These are phyloP conservation scores for Neonectria coccinea DNA, from an alignment of 2,329 filamentous ascomycete species.

Conservation along the genomic window DNA sequence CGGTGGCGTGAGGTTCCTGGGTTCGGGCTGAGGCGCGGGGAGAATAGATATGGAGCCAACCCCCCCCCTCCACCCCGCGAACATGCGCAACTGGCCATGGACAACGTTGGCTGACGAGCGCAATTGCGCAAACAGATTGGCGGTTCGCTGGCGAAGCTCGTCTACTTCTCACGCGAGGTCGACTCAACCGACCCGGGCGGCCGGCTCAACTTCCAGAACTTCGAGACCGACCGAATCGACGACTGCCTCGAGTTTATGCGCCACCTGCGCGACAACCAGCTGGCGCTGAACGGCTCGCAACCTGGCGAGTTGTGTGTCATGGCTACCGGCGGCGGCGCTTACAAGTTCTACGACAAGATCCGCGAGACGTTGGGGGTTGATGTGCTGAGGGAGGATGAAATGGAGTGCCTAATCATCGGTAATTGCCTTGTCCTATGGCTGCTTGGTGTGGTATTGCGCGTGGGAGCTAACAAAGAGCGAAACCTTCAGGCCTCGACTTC, in stretches of 20 bases:
- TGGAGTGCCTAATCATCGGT: constrained; percentile 98
- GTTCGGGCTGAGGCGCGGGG: constrained; percentile 17
- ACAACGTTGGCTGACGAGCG: constrained; percentile 32
- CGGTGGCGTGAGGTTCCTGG: constrained; percentile 13
- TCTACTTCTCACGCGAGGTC: constrained; percentile 94
- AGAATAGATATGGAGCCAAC: not conserved
- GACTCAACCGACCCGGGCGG: constrained; percentile 84
- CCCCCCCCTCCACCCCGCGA: not conserved
- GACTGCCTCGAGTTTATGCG: constrained; percentile 93
- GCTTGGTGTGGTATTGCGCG: not conserved
- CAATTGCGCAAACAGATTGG: constrained; percentile 75
- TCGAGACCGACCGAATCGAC: constrained; percentile 95
- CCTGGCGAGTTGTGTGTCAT: constrained; percentile 86
- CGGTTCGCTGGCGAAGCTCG: constrained; percentile 93
- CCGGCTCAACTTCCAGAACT: constrained; percentile 92
- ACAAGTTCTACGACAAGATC: constrained; percentile 96
- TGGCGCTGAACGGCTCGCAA: constrained; percentile 77
- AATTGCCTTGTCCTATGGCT: constrained; percentile 41
- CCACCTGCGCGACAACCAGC: constrained; percentile 84
- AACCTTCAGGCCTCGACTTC: constrained; percentile 83
- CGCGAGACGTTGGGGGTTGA: constrained; percentile 85
- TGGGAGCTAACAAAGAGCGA: constrained; percentile 24
- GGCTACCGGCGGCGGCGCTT: constrained; percentile 95
- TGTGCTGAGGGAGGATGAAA: constrained; percentile 93
- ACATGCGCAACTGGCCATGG: not conserved